These are phyloP conservation scores for Naumovozyma baii DNA, from an alignment of 805 yeast genomes.

Conservation along the genomic window DNA sequence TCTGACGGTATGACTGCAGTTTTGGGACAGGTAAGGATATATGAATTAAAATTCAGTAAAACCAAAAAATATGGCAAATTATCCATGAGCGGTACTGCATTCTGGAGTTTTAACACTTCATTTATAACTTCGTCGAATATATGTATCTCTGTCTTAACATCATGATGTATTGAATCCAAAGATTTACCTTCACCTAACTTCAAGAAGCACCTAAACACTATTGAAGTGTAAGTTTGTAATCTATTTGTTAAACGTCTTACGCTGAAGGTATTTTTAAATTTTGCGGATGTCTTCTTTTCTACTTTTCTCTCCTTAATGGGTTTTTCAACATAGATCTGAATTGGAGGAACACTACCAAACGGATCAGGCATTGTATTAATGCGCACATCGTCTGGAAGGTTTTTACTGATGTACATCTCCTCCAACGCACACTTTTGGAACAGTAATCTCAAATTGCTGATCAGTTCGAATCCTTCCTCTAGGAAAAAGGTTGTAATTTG, in stretches of 20 bases:
- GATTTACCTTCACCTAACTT: constrained; percentile 38
- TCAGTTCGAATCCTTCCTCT: constrained; percentile 32
- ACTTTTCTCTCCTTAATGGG: constrained; percentile 31
- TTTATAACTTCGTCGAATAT: constrained; percentile 30
- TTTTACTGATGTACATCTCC: constrained; percentile 42
- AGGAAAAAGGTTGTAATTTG: constrained; percentile 22
- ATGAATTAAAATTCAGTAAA: constrained; percentile 30
- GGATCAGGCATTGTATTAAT: constrained; percentile 30
- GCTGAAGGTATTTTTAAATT: constrained; percentile 53
- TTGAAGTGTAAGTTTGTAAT: constrained; percentile 37
- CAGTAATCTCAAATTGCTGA: constrained; percentile 37
- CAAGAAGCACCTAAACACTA: constrained; percentile 36
- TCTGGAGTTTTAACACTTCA: constrained; percentile 25
- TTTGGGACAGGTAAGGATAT: constrained; percentile 29
- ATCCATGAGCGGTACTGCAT: constrained; percentile 7
- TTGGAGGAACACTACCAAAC: constrained; percentile 34
- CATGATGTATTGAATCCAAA: constrained; percentile 18
- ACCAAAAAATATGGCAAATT: constrained; percentile 30
- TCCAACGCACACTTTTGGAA: constrained; percentile 46
- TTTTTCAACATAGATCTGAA: constrained; percentile 36
- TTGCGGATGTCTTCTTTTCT: constrained; percentile 42
- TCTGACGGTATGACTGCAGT: constrained; percentile 22
- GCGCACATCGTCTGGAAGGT: constrained; percentile 40
- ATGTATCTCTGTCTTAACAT: constrained; percentile 35
- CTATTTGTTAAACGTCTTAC: constrained; percentile 42